Evolutionary conservation across 768 basidiomycete genomes (phyloP).

Genomic region (Suillus sp.): DNA sequence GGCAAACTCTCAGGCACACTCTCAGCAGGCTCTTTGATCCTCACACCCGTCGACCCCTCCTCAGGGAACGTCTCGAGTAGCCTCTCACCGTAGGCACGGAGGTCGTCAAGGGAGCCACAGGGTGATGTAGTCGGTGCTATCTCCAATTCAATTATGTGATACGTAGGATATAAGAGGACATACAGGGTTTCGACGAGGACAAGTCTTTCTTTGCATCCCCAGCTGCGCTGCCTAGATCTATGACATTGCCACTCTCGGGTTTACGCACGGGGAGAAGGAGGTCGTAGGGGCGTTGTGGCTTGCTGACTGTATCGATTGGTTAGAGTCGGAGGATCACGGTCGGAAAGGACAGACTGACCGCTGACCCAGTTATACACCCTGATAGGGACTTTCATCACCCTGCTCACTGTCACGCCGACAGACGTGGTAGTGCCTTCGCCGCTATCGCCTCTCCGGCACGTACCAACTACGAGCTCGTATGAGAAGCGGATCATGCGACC

Average conservation of each 20-base stretch:
- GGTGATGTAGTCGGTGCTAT: constrained; percentile 10
- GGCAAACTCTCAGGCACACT: constrained; percentile 23
- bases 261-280: constrained; percentile 75
- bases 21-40: constrained; percentile 31
- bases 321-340: neutral
- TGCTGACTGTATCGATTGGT: constrained; percentile 43
- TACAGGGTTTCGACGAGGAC: constrained; percentile 16
- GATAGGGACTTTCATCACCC: constrained; percentile 90
- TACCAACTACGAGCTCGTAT: constrained; percentile 89
- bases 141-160: constrained; percentile 6
- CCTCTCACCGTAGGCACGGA: constrained; percentile 54
- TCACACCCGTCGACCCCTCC: constrained; percentile 27
- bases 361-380: constrained; percentile 86
- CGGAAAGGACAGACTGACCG: constrained; percentile 45
- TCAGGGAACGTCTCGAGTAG: constrained; percentile 51
- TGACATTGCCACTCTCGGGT: constrained; percentile 7
- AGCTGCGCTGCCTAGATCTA: neutral
- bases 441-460: constrained; percentile 62
- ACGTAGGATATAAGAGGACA: constrained; percentile 11
- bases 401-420: constrained; percentile 57
- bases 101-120: constrained; percentile 43
- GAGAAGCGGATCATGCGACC: constrained; percentile 84
- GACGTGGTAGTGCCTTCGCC: constrained; percentile 30
- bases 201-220: neutral
- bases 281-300: constrained; percentile 70